A percentile compares a stretch with the other conserved stretches of the same genome.
These are phyloP conservation scores for Kwoniella dendrophila DNA, from an alignment of 768 basidiomycete genomes.

Conservation along the genomic window DNA sequence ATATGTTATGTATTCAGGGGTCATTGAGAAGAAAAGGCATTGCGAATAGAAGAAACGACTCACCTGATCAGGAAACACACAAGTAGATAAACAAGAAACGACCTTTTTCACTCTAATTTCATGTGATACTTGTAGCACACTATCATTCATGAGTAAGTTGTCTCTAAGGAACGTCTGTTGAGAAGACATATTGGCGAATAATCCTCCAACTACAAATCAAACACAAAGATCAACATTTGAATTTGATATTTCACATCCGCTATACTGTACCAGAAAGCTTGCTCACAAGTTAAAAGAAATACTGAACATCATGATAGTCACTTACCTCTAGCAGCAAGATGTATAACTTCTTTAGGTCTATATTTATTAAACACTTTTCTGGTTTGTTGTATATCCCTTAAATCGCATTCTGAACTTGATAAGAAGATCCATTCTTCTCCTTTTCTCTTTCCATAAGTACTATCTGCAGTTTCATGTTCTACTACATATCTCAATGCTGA, in stretches of 20 bases:
- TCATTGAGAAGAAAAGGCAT: too few species aligned
- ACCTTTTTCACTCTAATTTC: constrained; percentile 69
- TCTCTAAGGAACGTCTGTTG: constrained; percentile 94
- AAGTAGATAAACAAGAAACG: constrained; percentile 94
- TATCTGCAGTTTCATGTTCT: constrained; percentile 74
- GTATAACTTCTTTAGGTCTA: constrained; percentile 94
- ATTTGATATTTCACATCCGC: too few species aligned
- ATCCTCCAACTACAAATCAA: constrained; percentile 74
- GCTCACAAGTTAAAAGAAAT: too few species aligned
- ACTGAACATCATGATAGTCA: background rate
- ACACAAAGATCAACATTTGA: too few species aligned
- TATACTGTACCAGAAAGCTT: too few species aligned
- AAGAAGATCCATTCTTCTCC: constrained; percentile 88
- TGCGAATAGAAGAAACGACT: background rate
- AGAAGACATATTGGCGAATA: constrained; percentile 94
- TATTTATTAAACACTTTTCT: constrained; percentile 80
- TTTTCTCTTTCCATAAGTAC: constrained; percentile 71
- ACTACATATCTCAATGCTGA: constrained; percentile 76
- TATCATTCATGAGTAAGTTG: constrained; percentile 94
- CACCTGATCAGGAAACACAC: constrained; percentile 89
- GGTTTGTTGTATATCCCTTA: constrained; percentile 74
- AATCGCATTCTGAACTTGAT: constrained; percentile 75
- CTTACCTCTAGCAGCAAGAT: constrained; percentile 85
- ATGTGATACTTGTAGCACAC: constrained; percentile 77
- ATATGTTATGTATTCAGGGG: too few species aligned